Evolutionary conservation across 495 filamentous ascomycete species (phyloP).

Genomic region (Trichoderma reesei): DNA sequence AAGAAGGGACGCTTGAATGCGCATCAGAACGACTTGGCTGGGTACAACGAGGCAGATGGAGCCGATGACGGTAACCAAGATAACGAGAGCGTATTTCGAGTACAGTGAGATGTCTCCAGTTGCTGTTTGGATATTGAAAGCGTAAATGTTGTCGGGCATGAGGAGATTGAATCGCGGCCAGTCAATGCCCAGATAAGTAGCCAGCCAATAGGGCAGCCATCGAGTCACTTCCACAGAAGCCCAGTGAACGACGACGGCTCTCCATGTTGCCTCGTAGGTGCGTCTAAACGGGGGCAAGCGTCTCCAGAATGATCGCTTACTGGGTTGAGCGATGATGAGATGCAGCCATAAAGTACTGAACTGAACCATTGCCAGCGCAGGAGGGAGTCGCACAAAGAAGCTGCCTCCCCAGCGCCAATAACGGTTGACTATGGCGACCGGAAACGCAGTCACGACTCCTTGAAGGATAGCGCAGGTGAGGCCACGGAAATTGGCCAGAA

Average conservation of each 20-base stretch:
- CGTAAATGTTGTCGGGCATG: not conserved
- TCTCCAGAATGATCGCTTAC: conserved; percentile 27
- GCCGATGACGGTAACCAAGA: conserved; percentile 19
- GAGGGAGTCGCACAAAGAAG: conserved; percentile 24
- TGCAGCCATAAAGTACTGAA: conserved; percentile 34
- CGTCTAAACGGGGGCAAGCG: conserved; percentile 34
- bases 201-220: conserved; percentile 18
- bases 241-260: conserved; percentile 28
- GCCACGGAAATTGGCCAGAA: conserved; percentile 31
- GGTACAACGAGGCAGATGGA: conserved; percentile 30
- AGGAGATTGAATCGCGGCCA: not conserved
- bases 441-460: conserved; percentile 10
- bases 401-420: conserved; percentile 4
- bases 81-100: not conserved
- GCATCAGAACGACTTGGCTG: conserved; percentile 30
- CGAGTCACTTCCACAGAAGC: conserved; percentile 19
- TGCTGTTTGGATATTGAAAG: conserved; percentile 8
- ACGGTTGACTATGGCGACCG: conserved; percentile 16
- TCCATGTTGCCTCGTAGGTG: conserved; percentile 33
- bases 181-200: conserved; percentile 7
- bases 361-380: conserved; percentile 26
- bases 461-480: conserved; percentile 21
- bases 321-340: conserved; percentile 33
- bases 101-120: not conserved
- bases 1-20: conserved; percentile 42